Percentiles rank a stretch among this genome's conserved stretches.
Evolutionary conservation across 2,329 filamentous ascomycete species (phyloP).

Genomic region (Pseudodiploospora longispora): DNA sequence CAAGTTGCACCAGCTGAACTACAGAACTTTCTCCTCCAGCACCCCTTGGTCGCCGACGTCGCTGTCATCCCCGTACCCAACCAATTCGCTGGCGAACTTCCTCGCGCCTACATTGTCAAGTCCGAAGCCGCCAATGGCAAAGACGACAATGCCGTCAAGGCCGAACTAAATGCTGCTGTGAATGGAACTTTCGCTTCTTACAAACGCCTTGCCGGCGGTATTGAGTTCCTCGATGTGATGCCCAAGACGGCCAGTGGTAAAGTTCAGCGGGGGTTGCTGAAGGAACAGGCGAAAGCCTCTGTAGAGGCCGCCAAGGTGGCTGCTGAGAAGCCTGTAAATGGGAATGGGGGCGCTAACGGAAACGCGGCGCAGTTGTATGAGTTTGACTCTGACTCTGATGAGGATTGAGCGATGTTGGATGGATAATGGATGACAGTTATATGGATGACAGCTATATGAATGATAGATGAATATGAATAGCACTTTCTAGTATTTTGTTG

Average conservation of each 20-base stretch:
- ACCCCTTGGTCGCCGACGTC: constrained; percentile 57
- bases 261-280: constrained; percentile 42
- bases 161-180: background rate
- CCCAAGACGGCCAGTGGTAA: constrained; percentile 56
- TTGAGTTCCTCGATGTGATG: constrained; percentile 45
- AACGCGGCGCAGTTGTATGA: constrained; percentile 1
- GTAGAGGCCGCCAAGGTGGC: constrained; percentile 7
- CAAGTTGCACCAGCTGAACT: constrained; percentile 68
- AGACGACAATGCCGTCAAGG: constrained; percentile 45
- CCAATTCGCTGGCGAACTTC: constrained; percentile 44
- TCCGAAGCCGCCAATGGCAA: constrained; percentile 27
- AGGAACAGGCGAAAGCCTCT: constrained; percentile 20
- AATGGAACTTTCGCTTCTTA: constrained; percentile 42
- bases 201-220: constrained; percentile 41
- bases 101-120: constrained; percentile 47
- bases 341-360: background rate
- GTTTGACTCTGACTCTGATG: constrained; percentile 6
- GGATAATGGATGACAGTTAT: too few species aligned
- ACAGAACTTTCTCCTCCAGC: constrained; percentile 58
- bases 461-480: too few species aligned
- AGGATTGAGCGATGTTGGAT: background rate
- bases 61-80: constrained; percentile 58
- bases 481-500: too few species aligned
- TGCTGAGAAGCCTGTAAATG: background rate
- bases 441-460: too few species aligned